Percentiles rank a stretch among this genome's conserved stretches.
phyloP scores from a whole-genome alignment of 352 stramenopile genomes.

The Globisporangium ultimum region DNA sequence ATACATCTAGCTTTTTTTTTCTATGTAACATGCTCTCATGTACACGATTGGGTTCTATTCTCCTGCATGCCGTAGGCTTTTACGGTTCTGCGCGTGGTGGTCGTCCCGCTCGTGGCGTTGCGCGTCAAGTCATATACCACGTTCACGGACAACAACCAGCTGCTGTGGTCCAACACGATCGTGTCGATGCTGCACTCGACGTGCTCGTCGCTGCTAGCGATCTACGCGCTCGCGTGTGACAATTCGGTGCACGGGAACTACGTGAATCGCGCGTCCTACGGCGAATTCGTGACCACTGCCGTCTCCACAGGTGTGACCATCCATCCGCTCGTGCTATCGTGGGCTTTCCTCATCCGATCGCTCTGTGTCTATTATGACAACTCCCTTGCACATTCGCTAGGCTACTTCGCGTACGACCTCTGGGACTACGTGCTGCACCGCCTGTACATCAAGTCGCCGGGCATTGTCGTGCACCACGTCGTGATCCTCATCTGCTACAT shows the following conservation, averaged over 20 bases:
- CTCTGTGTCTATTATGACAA: not conserved
- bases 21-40: not conserved
- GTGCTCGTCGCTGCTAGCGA: slow-evolving; percentile 49
- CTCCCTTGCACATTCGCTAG: slow-evolving; percentile 7
- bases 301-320: slow-evolving; percentile 49
- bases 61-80: slow-evolving; percentile 30
- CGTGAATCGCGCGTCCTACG: slow-evolving; percentile 28
- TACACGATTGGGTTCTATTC: not conserved
- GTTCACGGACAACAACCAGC: slow-evolving; percentile 39
- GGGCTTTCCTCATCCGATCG: not conserved
- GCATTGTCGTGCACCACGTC: slow-evolving; percentile 71
- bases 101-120: slow-evolving; percentile 29
- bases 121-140: slow-evolving; percentile 43
- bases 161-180: slow-evolving; percentile 72
- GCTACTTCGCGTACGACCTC: slow-evolving; percentile 83
- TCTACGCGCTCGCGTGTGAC: slow-evolving; percentile 39
- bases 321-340: not conserved
- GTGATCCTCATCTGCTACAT: slow-evolving; percentile 82
- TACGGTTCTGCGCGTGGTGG: slow-evolving; percentile 34
- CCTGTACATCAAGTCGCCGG: slow-evolving; percentile 66
- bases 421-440: slow-evolving; percentile 75
- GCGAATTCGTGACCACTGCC: slow-evolving; percentile 52
- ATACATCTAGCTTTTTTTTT: not conserved
- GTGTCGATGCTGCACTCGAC: slow-evolving; percentile 72
- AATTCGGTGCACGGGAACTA: slow-evolving; percentile 53